Evolutionary conservation across 176 grass and related monocot species (phyloP).

Genomic region (Themeda triandra): DNA sequence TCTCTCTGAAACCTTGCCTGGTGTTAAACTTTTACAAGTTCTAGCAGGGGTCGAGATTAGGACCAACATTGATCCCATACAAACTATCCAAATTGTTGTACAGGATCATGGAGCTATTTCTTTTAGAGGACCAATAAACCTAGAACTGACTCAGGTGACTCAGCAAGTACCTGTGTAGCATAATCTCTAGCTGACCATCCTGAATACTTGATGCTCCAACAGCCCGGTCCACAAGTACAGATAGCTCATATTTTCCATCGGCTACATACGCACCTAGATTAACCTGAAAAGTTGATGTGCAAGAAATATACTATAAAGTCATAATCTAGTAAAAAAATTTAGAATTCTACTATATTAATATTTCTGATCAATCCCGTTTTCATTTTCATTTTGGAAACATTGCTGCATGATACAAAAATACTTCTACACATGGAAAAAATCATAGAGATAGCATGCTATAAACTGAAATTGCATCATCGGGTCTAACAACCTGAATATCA

Average conservation of each 20-base stretch:
- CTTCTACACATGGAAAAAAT: not conserved
- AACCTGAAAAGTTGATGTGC: conserved; percentile 47
- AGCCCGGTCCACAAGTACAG: conserved; percentile 78
- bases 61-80: not conserved
- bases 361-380: not conserved
- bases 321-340: not conserved
- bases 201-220: conserved; percentile 91
- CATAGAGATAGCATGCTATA: not conserved
- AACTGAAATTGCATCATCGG: not conserved
- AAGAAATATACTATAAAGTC: not conserved
- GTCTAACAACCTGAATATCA: not conserved
- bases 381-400: not conserved
- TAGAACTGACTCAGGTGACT: not conserved
- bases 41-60: no score
- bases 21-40: not conserved
- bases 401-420: not conserved
- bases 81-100: not conserved
- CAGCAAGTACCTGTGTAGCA: conserved; percentile 75
- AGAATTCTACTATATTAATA: not conserved
- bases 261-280: conserved; percentile 71
- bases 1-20: not conserved
- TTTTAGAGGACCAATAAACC: not conserved
- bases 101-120: not conserved
- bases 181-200: conserved; percentile 84
- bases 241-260: conserved; percentile 79